phyloP scores from a whole-genome alignment of 148 eudicot genomes.

The Bassia scoparia region DNA sequence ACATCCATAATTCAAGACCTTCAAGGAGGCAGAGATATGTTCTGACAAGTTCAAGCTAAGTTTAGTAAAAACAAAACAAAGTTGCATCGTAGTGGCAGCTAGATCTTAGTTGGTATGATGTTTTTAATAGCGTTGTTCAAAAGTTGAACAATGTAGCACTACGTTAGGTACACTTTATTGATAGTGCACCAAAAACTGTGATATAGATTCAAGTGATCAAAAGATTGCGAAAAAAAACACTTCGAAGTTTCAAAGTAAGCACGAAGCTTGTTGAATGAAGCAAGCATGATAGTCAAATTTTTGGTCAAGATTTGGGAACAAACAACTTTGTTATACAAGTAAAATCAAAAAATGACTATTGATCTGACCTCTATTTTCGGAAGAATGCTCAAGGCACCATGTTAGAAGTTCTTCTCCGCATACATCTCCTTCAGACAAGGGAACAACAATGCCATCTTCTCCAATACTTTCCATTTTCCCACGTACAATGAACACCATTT shows the following conservation, averaged over 20 bases:
- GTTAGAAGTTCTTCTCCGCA: slow-evolving; percentile 83
- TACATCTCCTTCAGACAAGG: slow-evolving; percentile 55
- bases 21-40: not conserved
- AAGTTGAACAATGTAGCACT: not conserved
- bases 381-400: slow-evolving; percentile 77
- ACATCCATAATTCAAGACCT: not conserved
- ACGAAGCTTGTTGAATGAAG: not conserved
- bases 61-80: too few species aligned
- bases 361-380: slow-evolving; percentile 47
- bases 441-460: slow-evolving; percentile 40
- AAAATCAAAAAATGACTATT: not conserved
- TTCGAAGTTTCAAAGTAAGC: not conserved
- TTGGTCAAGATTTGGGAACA: not conserved
- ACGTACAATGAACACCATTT: slow-evolving; percentile 78
- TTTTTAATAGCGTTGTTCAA: not conserved
- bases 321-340: not conserved
- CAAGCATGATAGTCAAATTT: not conserved
- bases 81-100: not conserved
- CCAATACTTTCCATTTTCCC: slow-evolving; percentile 72
- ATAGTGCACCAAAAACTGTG: not conserved
- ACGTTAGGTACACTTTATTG: not conserved
- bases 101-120: not conserved
- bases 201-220: not conserved
- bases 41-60: too few species aligned
- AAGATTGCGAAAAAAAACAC: not conserved